Evolutionary conservation across 345 rosid species (phyloP), one percentile per base, ranked within the genome.

Genomic region (Brassica rapa): DNA sequence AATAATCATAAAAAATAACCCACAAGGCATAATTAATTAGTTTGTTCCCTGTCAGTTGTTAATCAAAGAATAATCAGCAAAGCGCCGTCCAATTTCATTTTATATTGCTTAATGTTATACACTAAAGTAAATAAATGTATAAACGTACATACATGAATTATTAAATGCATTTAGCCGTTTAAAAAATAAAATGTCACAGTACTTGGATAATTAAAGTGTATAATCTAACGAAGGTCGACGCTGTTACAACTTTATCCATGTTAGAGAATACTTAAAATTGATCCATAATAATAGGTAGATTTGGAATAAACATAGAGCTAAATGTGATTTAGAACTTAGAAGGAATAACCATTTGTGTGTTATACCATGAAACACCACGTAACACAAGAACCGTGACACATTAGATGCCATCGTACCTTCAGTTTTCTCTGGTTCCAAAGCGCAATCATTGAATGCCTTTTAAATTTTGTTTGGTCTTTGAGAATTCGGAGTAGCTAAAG

Each of bases 1-100:
- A 51, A 51, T 51, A 51, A 51, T n/a, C 56, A 51, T 51, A 51
- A n/a, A 8, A n/a, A 15, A 53, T 53, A 53, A 75, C 27, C 65
- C 56, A 75, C 46, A 41, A 57, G 21, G 74, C 25, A 21, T 49
- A 62, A 23, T 35, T 27, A 78, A 65, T 65, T 65, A 65, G 72
- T 65, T 70, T 71, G 75, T 71, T 77, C 81, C 68, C 77, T 65
- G 81, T 78, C 72, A 78, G 81, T 56, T 78, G 72, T 65, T 65
- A 72, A 66, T 72, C 68, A 78, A 78, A 51, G 68, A 66, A 72
- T 59, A 72, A 66, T 30, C 68, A n/a, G 12, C 69, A 72, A 72
- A 78, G 1, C 56, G 56, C 82, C 77, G 77, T 21, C 82, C 82
- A 72, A 8, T 66, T 66, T 19, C 56, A 6, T 78, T 72, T 66